Percentiles rank a stretch among this genome's conserved stretches.
phyloP scores from a whole-genome alignment of 805 yeast species.

The Metschnikowia cubensis region DNA sequence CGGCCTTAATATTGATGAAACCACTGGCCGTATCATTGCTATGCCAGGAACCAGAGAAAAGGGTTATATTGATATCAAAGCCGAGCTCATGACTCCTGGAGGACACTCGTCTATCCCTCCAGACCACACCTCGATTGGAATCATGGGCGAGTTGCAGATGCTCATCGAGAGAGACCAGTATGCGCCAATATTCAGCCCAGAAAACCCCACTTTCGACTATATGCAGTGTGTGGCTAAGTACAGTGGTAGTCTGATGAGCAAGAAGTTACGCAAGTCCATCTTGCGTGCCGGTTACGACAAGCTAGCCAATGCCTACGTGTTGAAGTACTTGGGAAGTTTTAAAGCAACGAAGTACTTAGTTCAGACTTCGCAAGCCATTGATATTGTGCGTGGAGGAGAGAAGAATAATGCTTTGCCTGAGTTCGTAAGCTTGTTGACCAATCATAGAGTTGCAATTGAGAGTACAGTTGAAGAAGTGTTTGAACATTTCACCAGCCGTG shows the following conservation, averaged over 20 bases:
- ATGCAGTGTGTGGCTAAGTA: conserved; percentile 27
- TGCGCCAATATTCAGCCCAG: conserved; percentile 19
- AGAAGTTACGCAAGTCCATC: conserved; percentile 21
- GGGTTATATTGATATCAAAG: conserved; percentile 43
- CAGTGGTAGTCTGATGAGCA: conserved; percentile 13
- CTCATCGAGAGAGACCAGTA: conserved; percentile 21
- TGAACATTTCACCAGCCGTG: conserved; percentile 35
- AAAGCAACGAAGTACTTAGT: conserved; percentile 38
- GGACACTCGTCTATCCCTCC: conserved; percentile 31
- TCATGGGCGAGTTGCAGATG: conserved; percentile 21
- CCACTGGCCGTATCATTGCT: conserved; percentile 55
- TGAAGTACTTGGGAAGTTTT: conserved; percentile 23
- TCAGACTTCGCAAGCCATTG: conserved; percentile 65
- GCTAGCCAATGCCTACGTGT: conserved; percentile 32
- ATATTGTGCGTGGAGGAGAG: conserved; percentile 65
- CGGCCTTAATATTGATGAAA: conserved; percentile 28
- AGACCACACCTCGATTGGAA: conserved; percentile 28
- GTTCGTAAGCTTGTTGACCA: conserved; percentile 47
- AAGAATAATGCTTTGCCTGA: conserved; percentile 80
- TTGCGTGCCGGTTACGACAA: conserved; percentile 33
- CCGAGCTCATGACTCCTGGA: conserved; percentile 31
- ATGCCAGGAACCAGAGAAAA: conserved; percentile 44
- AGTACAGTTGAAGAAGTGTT: conserved; percentile 43
- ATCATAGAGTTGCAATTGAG: conserved; percentile 64
- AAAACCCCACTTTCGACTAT: conserved; percentile 24